phyloP scores from a whole-genome alignment of 495 filamentous ascomycete genomes.

The Penicillium antarcticum region DNA sequence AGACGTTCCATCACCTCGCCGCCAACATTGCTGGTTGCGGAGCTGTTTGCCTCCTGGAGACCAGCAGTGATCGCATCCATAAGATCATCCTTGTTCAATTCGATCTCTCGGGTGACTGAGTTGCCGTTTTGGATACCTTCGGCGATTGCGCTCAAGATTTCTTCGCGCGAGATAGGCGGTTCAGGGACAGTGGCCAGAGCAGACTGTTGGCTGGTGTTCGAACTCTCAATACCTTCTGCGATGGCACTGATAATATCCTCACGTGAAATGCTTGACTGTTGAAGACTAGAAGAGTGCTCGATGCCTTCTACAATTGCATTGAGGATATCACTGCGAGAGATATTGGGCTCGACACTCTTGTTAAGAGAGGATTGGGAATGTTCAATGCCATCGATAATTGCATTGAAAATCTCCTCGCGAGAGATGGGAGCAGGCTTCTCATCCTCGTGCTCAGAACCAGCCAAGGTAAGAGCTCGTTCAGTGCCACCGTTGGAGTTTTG shows the following conservation, averaged over 20 bases:
- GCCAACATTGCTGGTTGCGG: conserved; percentile 48
- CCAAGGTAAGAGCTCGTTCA: not conserved
- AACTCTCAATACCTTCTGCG: conserved; percentile 16
- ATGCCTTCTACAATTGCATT: conserved; percentile 46
- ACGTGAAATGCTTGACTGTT: conserved; percentile 23
- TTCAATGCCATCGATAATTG: conserved; percentile 41
- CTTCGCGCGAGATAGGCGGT: conserved; percentile 44
- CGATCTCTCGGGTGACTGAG: conserved; percentile 51
- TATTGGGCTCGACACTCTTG: not conserved
- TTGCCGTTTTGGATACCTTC: conserved; percentile 53
- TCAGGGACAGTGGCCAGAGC: conserved; percentile 19
- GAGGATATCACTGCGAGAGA: conserved; percentile 33
- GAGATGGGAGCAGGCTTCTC: not conserved
- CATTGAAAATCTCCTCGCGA: conserved; percentile 41
- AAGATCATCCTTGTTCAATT: conserved; percentile 61
- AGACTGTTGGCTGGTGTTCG: conserved; percentile 11
- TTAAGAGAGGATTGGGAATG: conserved; percentile 11
- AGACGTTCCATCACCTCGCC: conserved; percentile 71
- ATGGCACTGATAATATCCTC: conserved; percentile 45
- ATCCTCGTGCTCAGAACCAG: not conserved
- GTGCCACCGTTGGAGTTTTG: not conserved
- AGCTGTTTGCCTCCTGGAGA: conserved; percentile 48
- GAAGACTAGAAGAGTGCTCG: not conserved
- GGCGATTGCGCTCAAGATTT: conserved; percentile 54
- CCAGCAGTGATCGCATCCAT: conserved; percentile 64